Conservation (phyloP, 2,329 filamentous ascomycete species). For the Beauveria medogensis region DNA sequence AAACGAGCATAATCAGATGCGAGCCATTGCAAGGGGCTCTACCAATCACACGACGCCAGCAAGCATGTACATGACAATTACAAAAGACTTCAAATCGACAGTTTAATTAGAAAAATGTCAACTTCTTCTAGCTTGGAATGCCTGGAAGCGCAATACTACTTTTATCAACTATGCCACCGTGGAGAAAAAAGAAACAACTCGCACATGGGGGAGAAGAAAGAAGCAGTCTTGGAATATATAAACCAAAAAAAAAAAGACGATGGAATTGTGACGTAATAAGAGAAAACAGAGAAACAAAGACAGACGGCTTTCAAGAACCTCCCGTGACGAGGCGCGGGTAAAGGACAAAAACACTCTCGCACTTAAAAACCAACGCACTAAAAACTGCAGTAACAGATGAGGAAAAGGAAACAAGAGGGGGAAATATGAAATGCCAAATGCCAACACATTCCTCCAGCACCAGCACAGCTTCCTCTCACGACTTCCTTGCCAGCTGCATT, state of each 20-base stretch:
- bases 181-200: not conserved
- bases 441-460: not conserved
- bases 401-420: conserved; percentile 12
- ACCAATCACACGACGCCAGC: not conserved
- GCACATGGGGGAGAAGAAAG: not conserved
- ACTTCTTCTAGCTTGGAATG: not conserved
- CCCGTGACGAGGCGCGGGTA: not conserved
- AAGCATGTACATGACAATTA: not conserved
- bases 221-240: conserved; percentile 5
- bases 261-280: not conserved
- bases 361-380: not conserved
- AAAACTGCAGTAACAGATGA: not conserved
- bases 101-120: not conserved
- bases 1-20: not conserved
- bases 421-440: conserved; percentile 11
- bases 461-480: not conserved
- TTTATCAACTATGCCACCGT: not conserved
- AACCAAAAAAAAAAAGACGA: not conserved
- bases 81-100: not conserved
- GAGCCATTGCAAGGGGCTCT: not conserved
- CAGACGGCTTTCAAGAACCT: not conserved
- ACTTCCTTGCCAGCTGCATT: not conserved
- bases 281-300: not conserved
- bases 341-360: not conserved
- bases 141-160: not conserved